These are phyloP conservation scores for Tagetes erecta DNA, from an alignment of 129 eudicot species.

Conservation along the genomic window DNA sequence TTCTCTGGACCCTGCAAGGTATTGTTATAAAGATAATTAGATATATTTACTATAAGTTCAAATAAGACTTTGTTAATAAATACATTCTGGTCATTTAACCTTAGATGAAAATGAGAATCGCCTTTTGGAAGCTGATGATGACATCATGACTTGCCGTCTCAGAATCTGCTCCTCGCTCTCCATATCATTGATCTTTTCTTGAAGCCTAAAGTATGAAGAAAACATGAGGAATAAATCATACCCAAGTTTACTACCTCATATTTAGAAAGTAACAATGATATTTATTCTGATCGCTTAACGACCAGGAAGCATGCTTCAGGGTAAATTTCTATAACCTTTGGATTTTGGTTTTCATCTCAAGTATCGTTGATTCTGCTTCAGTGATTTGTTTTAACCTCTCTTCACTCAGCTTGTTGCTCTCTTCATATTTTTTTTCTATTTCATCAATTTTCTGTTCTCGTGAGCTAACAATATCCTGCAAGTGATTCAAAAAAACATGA, in stretches of 20 bases:
- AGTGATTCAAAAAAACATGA: conserved; percentile 16
- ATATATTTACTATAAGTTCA: conserved; percentile 11
- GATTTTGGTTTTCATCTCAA: conserved; percentile 53
- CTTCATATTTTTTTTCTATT: conserved; percentile 66
- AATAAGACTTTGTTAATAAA: conserved; percentile 9
- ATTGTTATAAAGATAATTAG: conserved; percentile 25
- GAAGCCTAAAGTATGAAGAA: conserved; percentile 51
- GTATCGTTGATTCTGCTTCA: conserved; percentile 65
- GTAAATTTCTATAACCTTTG: conserved; percentile 56
- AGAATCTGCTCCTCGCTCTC: conserved; percentile 55
- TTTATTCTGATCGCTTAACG: background rate
- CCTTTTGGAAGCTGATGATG: conserved; percentile 36
- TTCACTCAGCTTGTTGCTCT: conserved; percentile 55
- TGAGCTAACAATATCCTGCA: conserved; percentile 60
- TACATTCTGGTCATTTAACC: conserved; percentile 34
- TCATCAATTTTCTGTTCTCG: conserved; percentile 68
- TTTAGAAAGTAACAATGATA: conserved; percentile 17
- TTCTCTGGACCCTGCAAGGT: conserved; percentile 55
- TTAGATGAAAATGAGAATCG: conserved; percentile 34
- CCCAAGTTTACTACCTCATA: conserved; percentile 22
- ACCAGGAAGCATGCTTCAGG: conserved; percentile 20
- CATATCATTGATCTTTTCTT: conserved; percentile 61
- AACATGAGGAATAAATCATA: conserved; percentile 19
- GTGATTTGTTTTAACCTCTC: conserved; percentile 61
- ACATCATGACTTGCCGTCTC: conserved; percentile 50